Conservation (phyloP, 352 stramenopile species). For the Phytophthora capsici region DNA sequence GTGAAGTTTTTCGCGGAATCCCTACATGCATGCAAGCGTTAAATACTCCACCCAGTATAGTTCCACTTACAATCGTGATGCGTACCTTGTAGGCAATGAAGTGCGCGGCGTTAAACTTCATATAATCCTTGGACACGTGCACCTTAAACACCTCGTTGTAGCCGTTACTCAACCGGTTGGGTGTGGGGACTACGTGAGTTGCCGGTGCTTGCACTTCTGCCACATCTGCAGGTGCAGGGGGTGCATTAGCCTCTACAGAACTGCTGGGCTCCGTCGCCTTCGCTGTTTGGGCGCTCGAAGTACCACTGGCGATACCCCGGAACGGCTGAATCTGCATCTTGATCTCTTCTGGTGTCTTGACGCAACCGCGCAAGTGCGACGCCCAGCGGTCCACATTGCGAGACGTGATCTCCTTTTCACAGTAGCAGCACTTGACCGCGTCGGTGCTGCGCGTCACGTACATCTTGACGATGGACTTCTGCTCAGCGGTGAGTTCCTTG, state of each 20-base stretch:
- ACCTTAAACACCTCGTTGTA: constrained; percentile 89
- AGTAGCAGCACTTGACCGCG: constrained; percentile 81
- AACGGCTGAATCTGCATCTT: constrained; percentile 81
- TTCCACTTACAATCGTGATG: not conserved
- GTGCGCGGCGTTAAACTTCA: constrained; percentile 92
- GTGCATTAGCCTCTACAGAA: not conserved
- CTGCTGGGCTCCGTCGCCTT: constrained; percentile 1
- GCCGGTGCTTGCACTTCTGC: constrained; percentile 4
- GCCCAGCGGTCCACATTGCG: constrained; percentile 87
- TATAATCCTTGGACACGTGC: constrained; percentile 91
- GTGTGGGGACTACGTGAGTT: constrained; percentile 7
- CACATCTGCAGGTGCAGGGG: not conserved
- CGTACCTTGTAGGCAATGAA: constrained; percentile 90
- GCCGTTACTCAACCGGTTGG: constrained; percentile 32
- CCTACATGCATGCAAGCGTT: constrained; percentile 38
- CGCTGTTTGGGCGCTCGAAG: not conserved
- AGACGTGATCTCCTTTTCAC: constrained; percentile 85
- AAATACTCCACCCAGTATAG: not conserved
- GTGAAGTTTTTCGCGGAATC: constrained; percentile 97
- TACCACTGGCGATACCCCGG: constrained; percentile 26
- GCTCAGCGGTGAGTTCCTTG: constrained; percentile 71
- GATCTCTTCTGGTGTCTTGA: constrained; percentile 78
- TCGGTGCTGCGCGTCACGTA: constrained; percentile 70
- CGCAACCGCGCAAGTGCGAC: constrained; percentile 77
- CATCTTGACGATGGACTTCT: constrained; percentile 82